Base-by-base conservation (phyloP, 805 yeast species). In the Kuraishia piskuri region DNA sequence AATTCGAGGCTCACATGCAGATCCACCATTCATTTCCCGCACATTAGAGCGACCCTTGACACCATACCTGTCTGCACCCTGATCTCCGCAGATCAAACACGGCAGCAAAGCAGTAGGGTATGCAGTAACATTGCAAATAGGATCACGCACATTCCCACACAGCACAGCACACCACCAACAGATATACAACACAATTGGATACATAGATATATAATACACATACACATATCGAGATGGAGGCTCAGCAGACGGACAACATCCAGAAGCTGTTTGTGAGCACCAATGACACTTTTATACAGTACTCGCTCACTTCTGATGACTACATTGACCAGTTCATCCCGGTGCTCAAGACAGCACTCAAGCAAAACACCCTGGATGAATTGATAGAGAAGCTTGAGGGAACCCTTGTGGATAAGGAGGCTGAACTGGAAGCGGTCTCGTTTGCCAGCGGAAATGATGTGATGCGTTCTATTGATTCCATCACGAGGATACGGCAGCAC, bases 271-370 rank as follows among this genome's bases (percentile, higher is more conserved):
- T 21, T 75, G 72, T 59, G 69, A 74, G 40, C 22, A 51, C 54
- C 24, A 59, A 57, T 46, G 61, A 62, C 37, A 55, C 65, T 23
- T 50, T 65, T 50, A 61, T 65, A 6, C 66, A 65, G 52, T 62
- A 64, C 19, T 76, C 83, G 1, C 63, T 78, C 31, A 68, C 74
- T 49, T 79, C 86, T 2, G 86, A 82, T 54, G 91, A 86, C 59
- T 88, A 84, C 65, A 66, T 89, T 45, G 96, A 89, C 57, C 89
- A 87, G 65, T 75, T 90, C 55, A 86, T 89, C 2, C 95, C 95
- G 1, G 76, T 87, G 19, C 76, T 89, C 57, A 82, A 80, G 60
- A 77, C 81, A 9, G 84, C 90, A 21, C 68, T 90, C 47, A 72
- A 72, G 51, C 68, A 75, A 19, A 73, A 80, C 56, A 73, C 80